Conservation (phyloP, 1,284 basidiomycete species). For the Trametes versicolor region DNA sequence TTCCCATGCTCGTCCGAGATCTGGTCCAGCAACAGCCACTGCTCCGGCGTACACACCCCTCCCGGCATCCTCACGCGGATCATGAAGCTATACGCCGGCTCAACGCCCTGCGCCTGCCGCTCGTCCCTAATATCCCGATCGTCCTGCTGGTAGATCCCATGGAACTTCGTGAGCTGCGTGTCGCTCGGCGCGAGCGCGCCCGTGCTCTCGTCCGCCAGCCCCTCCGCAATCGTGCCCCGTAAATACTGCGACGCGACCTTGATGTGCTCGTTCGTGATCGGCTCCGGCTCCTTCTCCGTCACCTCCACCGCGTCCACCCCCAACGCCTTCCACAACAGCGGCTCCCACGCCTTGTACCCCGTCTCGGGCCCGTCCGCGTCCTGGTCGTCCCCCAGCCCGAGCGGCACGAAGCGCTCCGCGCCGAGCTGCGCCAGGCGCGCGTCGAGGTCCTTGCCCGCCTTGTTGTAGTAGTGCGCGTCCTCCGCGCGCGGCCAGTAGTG, state of each 20-base stretch:
- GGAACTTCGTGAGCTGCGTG: slow-evolving; percentile 98
- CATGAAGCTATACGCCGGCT: slow-evolving; percentile 99
- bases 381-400: slow-evolving; percentile 97
- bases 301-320: slow-evolving; percentile 94
- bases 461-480: slow-evolving; percentile 98
- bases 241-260: slow-evolving; percentile 97
- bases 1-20: slow-evolving; percentile 97
- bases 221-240: slow-evolving; percentile 95
- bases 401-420: slow-evolving; percentile 72
- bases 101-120: slow-evolving; percentile 90
- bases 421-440: slow-evolving; percentile 81
- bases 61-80: slow-evolving; percentile 97
- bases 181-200: slow-evolving; percentile 92
- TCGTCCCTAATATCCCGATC: slow-evolving; percentile 99
- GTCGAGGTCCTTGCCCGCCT: slow-evolving; percentile 93
- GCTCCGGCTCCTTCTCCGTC: slow-evolving; percentile 92
- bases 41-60: slow-evolving; percentile 90
- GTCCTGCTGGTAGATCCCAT: slow-evolving; percentile 97
- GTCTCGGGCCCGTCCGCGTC: slow-evolving; percentile 97
- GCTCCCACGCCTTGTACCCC: slow-evolving; percentile 97
- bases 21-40: slow-evolving; percentile 97
- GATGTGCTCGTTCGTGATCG: slow-evolving; percentile 99
- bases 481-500: slow-evolving; percentile 99
- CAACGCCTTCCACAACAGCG: slow-evolving; percentile 92
- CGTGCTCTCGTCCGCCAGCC: slow-evolving; percentile 87